Evolutionary conservation across 345 rosid species (phyloP), one percentile per base, ranked within the genome.

Genomic region (Syzygium jambos): DNA sequence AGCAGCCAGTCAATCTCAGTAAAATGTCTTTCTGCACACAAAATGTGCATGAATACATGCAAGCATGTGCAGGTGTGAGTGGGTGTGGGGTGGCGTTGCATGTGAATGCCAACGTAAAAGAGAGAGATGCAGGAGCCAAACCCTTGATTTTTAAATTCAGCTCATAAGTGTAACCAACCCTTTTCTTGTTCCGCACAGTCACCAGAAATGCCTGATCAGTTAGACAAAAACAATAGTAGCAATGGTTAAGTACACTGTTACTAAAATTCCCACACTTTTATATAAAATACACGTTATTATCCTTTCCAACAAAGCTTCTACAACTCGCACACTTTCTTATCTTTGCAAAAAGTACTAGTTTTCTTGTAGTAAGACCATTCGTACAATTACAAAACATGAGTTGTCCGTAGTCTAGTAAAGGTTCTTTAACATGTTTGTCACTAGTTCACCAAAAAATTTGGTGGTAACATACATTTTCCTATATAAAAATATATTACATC

Each of bases 141-240:
- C 98, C 99, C 86, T 93, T 90, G 68, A 96, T 89, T 93, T 95
- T 94, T 91, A 97, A 89, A 73, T 97, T 92, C 86, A 96, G 91
- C 91, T 95, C 98, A 10, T 95, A 97, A 49, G 94, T 94, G 89
- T 96, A 97, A 73, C 98, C 98, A 89, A 95, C 97, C 56, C 96
- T 93, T 91, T 95, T 97, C 93, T 95, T 97, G 89, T 95, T 97
- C 84, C 98, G 94, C 52, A 96, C 98, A 8, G 96, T 96, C 85
- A 96, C 97, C 94, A 96, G 92, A 91, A 94, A 95, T 41, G 99
- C 99, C 99, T 97, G 93, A 84, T 78, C 84, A 91, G 27, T 16
- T 63, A 80, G 51, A 34, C 82, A 88, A 34, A 77, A 53, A 84
- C 56, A 61, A 89, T 3, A 54, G 13, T 68, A 38, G 34, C 82